Conservation (phyloP, 768 basidiomycete species). For the Hygrocybe coccinea region DNA sequence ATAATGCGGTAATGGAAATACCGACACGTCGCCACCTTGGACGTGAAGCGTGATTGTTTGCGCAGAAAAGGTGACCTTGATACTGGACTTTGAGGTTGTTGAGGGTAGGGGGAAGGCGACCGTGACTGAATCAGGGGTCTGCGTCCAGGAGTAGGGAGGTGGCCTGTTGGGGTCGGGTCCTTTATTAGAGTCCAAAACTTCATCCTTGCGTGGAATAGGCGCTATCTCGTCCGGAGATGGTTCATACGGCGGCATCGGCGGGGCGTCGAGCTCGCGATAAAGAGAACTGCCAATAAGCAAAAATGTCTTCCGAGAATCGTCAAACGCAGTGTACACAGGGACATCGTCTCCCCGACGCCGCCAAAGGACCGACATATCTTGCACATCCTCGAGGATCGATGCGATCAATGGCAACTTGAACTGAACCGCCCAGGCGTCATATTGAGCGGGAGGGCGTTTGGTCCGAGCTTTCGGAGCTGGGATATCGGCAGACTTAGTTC, state of each 20-base stretch:
- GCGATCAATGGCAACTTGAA: conserved; percentile 41
- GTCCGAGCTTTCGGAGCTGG: conserved; percentile 11
- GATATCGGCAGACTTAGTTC: conserved; percentile 15
- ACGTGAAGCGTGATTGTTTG: conserved; percentile 64
- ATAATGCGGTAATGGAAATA: conserved; percentile 51
- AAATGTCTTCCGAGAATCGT: conserved; percentile 41
- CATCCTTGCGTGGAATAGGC: conserved; percentile 60
- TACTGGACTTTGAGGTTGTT: conserved; percentile 53
- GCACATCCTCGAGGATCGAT: conserved; percentile 26
- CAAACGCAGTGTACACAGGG: conserved; percentile 55
- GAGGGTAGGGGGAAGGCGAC: conserved; percentile 82
- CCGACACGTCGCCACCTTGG: conserved; percentile 31
- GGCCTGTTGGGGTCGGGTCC: conserved; percentile 43
- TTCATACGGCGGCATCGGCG: conserved; percentile 39
- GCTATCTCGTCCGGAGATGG: conserved; percentile 64
- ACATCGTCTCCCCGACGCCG: conserved; percentile 64
- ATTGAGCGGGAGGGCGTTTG: conserved; percentile 37
- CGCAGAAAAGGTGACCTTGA: conserved; percentile 63
- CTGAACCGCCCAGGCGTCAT: conserved; percentile 62
- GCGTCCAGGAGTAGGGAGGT: conserved; percentile 90
- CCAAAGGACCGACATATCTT: conserved; percentile 57
- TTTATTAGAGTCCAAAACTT: conserved; percentile 47
- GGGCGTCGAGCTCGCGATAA: conserved; percentile 42
- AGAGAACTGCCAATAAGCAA: conserved; percentile 54
- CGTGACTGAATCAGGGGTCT: conserved; percentile 77